Evolutionary conservation across 257 asterid genomes (phyloP).

Genomic region (Vinca minor): DNA sequence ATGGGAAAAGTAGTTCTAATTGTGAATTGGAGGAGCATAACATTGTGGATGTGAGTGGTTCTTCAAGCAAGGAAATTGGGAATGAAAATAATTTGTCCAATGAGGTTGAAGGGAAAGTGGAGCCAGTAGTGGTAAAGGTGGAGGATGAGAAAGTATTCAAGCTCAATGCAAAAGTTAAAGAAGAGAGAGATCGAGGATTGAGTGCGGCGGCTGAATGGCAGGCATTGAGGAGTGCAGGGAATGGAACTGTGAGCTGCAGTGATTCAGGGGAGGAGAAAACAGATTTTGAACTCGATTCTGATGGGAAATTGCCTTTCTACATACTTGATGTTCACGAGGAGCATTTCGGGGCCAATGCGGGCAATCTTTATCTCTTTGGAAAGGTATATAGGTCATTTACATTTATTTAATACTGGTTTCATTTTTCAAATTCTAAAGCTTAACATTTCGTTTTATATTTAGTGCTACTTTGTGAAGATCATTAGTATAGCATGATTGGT

Average conservation of each 20-base stretch:
- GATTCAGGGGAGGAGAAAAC: slow-evolving; percentile 43
- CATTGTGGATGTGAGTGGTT: slow-evolving; percentile 18
- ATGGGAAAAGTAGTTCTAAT: slow-evolving; percentile 9
- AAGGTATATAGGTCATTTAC: slow-evolving; percentile 43
- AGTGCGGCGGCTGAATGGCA: slow-evolving; percentile 86
- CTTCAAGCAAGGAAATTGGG: slow-evolving; percentile 13
- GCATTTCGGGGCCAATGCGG: slow-evolving; percentile 62
- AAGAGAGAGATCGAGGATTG: slow-evolving; percentile 42
- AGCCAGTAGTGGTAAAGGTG: slow-evolving; percentile 15
- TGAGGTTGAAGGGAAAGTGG: slow-evolving; percentile 31
- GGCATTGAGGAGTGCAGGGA: slow-evolving; percentile 54
- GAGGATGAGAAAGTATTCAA: slow-evolving; percentile 44
- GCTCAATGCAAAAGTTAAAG: slow-evolving; percentile 70
- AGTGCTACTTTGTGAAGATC: not conserved
- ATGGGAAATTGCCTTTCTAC: slow-evolving; percentile 80
- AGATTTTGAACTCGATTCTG: slow-evolving; percentile 57
- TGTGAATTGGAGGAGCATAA: slow-evolving; percentile 19
- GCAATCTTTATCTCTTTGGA: slow-evolving; percentile 81
- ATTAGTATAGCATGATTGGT: not conserved
- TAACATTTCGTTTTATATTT: not conserved
- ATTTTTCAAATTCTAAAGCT: slow-evolving; percentile 1
- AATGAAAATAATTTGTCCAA: slow-evolving; percentile 20
- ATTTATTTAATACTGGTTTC: slow-evolving; percentile 1
- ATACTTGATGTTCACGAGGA: slow-evolving; percentile 91
- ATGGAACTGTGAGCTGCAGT: slow-evolving; percentile 22